A percentile compares a stretch with the other conserved stretches of the same genome.
Evolutionary conservation across 805 yeast species (phyloP).

Genomic region (Peterozyma xylosa): DNA sequence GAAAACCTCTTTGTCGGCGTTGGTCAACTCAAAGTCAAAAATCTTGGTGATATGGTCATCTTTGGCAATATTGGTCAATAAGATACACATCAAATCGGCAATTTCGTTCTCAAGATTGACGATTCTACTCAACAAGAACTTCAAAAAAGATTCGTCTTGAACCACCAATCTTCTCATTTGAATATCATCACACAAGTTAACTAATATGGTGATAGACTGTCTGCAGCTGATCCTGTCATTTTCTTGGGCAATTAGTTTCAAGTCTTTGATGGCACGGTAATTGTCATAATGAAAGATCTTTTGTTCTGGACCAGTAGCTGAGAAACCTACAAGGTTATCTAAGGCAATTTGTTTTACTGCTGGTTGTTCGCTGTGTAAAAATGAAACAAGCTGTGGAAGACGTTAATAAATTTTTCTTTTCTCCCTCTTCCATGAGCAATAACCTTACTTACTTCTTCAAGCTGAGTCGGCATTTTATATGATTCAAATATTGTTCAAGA

Average conservation of each 20-base stretch:
- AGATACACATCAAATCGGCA: conserved; percentile 77
- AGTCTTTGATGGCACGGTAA: conserved; percentile 62
- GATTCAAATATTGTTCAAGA: no score
- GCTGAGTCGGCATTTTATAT: conserved; percentile 37
- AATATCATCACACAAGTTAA: conserved; percentile 71
- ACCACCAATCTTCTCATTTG: conserved; percentile 59
- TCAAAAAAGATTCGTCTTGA: conserved; percentile 50
- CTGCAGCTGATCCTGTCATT: conserved; percentile 47
- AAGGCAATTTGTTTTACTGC: conserved; percentile 79
- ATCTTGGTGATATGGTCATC: conserved; percentile 53
- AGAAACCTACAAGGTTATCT: conserved; percentile 74
- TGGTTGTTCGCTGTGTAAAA: conserved; percentile 75
- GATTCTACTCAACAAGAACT: conserved; percentile 39
- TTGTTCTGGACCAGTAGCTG: conserved; percentile 62
- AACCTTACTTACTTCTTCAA: conserved; percentile 34
- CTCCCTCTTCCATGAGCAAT: no score
- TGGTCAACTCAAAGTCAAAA: conserved; percentile 30
- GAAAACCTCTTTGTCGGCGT: conserved; percentile 40
- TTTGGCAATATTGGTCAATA: conserved; percentile 82
- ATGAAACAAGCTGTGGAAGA: conserved; percentile 50
- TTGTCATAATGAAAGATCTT: conserved; percentile 63
- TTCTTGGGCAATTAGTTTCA: conserved; percentile 52
- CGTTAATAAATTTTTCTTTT: neutral
- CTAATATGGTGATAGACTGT: conserved; percentile 71
- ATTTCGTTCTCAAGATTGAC: conserved; percentile 50